Evolutionary conservation across 495 filamentous ascomycete genomes (phyloP).

Genomic region (Viridothelium virens): DNA sequence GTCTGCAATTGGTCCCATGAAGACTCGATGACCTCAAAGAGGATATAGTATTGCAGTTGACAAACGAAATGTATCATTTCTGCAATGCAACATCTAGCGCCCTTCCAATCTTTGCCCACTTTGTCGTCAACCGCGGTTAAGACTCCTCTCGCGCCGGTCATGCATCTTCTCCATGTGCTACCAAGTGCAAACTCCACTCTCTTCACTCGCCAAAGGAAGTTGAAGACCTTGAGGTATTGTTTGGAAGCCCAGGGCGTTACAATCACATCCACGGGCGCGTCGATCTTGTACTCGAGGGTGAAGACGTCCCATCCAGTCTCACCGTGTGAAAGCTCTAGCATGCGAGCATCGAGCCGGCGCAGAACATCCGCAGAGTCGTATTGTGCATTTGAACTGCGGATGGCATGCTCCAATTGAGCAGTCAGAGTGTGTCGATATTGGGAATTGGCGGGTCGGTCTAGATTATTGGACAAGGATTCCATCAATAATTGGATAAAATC

Average conservation of each 20-base stretch:
- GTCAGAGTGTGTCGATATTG: slow-evolving; percentile 95
- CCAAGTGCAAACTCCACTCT: slow-evolving; percentile 89
- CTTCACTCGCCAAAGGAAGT: slow-evolving; percentile 98
- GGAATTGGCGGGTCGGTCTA: slow-evolving; percentile 90
- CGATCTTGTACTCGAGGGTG: slow-evolving; percentile 97
- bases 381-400: slow-evolving; percentile 93
- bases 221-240: slow-evolving; percentile 98
- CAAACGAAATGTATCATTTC: slow-evolving; percentile 99
- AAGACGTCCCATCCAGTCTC: slow-evolving; percentile 99
- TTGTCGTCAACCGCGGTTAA: slow-evolving; percentile 72
- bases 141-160: slow-evolving; percentile 89
- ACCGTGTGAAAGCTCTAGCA: slow-evolving; percentile 89
- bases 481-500: slow-evolving; percentile 97
- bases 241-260: slow-evolving; percentile 90
- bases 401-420: slow-evolving; percentile 93
- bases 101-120: slow-evolving; percentile 80
- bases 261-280: slow-evolving; percentile 93
- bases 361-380: slow-evolving; percentile 91
- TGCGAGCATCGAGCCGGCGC: slow-evolving; percentile 84
- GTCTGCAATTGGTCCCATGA: slow-evolving; percentile 83
- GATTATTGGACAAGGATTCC: slow-evolving; percentile 85
- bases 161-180: slow-evolving; percentile 89
- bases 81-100: slow-evolving; percentile 73
- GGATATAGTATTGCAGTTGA: slow-evolving; percentile 96
- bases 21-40: slow-evolving; percentile 95